These are phyloP conservation scores for Thielaviopsis ethacetica DNA, from an alignment of 2,329 filamentous ascomycete species.

Conservation along the genomic window DNA sequence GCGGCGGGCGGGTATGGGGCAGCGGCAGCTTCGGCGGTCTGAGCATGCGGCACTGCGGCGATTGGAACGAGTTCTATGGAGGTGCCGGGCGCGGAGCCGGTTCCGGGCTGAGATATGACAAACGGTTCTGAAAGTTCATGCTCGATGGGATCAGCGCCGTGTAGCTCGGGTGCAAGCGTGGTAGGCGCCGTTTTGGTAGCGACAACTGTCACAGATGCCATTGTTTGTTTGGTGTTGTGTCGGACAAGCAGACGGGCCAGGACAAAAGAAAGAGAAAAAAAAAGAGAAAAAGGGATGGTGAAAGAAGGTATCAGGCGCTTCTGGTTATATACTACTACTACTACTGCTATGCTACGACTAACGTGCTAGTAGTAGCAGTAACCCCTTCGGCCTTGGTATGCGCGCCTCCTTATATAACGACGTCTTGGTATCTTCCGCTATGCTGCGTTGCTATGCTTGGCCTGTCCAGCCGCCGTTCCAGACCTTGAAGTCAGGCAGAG, in stretches of 20 bases:
- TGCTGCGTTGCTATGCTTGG: neutral
- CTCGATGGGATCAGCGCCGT: neutral
- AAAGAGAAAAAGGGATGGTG: neutral
- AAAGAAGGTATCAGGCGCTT: neutral
- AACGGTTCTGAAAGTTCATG: neutral
- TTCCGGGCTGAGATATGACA: neutral
- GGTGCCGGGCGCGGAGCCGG: neutral
- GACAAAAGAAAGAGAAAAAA: neutral
- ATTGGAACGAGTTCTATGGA: neutral
- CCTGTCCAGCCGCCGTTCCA: neutral
- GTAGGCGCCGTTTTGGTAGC: slow-evolving; percentile 20
- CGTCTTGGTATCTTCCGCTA: neutral
- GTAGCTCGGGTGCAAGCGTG: neutral
- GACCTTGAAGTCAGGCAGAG: no score
- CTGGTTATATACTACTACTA: neutral
- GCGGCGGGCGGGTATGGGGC: neutral
- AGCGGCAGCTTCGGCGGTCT: neutral
- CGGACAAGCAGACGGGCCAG: neutral
- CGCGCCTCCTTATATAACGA: neutral
- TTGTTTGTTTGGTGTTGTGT: neutral
- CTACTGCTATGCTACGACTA: no score
- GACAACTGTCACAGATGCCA: slow-evolving; percentile 13
- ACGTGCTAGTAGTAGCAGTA: no score
- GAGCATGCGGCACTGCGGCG: neutral
- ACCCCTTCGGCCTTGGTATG: neutral